These are phyloP conservation scores for Ustanciosporium gigantosporum DNA, from an alignment of 1,284 basidiomycete species.

Conservation along the genomic window DNA sequence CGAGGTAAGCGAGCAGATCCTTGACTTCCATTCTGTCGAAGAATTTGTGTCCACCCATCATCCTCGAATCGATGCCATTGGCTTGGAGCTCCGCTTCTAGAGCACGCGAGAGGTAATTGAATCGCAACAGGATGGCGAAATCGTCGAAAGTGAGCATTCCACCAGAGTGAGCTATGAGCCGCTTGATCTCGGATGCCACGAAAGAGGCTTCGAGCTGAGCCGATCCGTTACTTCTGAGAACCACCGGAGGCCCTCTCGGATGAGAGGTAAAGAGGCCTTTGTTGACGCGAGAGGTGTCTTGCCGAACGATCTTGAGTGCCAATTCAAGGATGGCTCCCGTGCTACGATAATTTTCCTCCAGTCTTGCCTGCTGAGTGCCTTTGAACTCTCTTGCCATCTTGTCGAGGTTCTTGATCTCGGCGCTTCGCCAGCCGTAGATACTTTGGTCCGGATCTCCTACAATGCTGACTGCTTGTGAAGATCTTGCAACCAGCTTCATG, in stretches of 20 bases:
- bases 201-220: slow-evolving; percentile 46
- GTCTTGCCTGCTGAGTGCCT: slow-evolving; percentile 68
- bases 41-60: slow-evolving; percentile 83
- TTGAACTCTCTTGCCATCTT: slow-evolving; percentile 50
- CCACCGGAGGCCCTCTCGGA: slow-evolving; percentile 67
- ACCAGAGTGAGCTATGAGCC: slow-evolving; percentile 74
- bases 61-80: slow-evolving; percentile 74
- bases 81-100: slow-evolving; percentile 79
- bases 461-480: slow-evolving; percentile 68
- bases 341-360: slow-evolving; percentile 87
- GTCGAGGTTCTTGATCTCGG: slow-evolving; percentile 62
- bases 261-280: slow-evolving; percentile 79
- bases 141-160: slow-evolving; percentile 66
- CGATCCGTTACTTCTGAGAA: slow-evolving; percentile 22
- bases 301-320: slow-evolving; percentile 77
- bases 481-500: slow-evolving; percentile 66
- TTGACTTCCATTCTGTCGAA: slow-evolving; percentile 79
- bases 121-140: slow-evolving; percentile 69
- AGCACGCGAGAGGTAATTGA: slow-evolving; percentile 77
- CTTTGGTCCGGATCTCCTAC: slow-evolving; percentile 94
- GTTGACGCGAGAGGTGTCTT: slow-evolving; percentile 74
- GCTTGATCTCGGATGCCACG: slow-evolving; percentile 79
- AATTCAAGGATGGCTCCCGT: slow-evolving; percentile 76
- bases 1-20: slow-evolving; percentile 77
- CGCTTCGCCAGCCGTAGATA: slow-evolving; percentile 88